Conservation (phyloP, 331 rosid genomes). For the Rosa hybrid region DNA sequence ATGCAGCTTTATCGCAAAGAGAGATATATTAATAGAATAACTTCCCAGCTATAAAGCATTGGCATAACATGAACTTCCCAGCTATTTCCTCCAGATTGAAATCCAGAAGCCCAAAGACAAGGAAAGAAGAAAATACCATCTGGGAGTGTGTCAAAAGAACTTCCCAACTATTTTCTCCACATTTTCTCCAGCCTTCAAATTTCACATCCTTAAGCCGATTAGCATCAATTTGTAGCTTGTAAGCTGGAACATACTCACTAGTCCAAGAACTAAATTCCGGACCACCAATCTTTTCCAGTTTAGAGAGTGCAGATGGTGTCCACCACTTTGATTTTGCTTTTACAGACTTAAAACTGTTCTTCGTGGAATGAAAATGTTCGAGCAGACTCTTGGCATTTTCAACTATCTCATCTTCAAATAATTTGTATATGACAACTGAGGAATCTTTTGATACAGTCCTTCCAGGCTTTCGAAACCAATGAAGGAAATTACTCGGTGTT, state of each 20-base stretch:
- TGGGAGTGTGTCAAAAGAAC: constrained; percentile 92
- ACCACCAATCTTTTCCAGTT: constrained; percentile 88
- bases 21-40: neutral
- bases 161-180: constrained; percentile 69
- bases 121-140: constrained; percentile 68
- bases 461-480: constrained; percentile 60
- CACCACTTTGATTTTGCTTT: constrained; percentile 57
- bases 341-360: constrained; percentile 39
- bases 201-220: constrained; percentile 45
- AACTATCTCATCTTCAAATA: constrained; percentile 74
- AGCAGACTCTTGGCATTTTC: constrained; percentile 74
- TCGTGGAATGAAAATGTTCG: constrained; percentile 50
- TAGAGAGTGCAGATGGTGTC: constrained; percentile 53
- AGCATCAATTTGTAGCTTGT: constrained; percentile 71
- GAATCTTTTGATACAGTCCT: constrained; percentile 66
- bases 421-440: constrained; percentile 53
- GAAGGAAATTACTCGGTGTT: constrained; percentile 43
- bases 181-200: constrained; percentile 78
- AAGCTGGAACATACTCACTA: constrained; percentile 78
- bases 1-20: neutral
- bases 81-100: neutral
- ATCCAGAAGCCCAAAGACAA: constrained; percentile 29
- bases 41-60: neutral
- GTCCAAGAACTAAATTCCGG: constrained; percentile 78
- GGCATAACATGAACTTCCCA: neutral